Percentiles rank a stretch among this genome's conserved stretches.
These are phyloP conservation scores for Aspergillus ibericus DNA, from an alignment of 2,329 filamentous ascomycete genomes.

Conservation along the genomic window DNA sequence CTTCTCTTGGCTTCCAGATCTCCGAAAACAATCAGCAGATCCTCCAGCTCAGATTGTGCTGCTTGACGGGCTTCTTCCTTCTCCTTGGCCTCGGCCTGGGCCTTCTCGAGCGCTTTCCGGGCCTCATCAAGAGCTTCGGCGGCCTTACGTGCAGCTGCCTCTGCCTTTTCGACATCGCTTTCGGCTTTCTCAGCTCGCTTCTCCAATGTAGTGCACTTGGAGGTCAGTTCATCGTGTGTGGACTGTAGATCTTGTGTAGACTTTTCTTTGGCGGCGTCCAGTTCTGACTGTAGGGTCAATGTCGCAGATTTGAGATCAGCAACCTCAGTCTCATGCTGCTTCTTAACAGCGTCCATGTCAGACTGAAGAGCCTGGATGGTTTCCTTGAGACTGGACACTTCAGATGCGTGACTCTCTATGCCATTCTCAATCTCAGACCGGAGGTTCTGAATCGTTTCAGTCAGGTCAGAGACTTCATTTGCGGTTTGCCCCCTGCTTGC, in stretches of 20 bases:
- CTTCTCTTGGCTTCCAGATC: slow-evolving; percentile 76
- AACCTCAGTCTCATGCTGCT: slow-evolving; percentile 60
- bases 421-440: slow-evolving; percentile 51
- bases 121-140: slow-evolving; percentile 58
- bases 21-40: slow-evolving; percentile 76
- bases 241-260: slow-evolving; percentile 59
- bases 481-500: slow-evolving; percentile 53
- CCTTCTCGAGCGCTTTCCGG: slow-evolving; percentile 32
- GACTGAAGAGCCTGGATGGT: slow-evolving; percentile 59
- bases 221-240: slow-evolving; percentile 52
- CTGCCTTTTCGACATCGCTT: slow-evolving; percentile 26
- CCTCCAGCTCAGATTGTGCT: slow-evolving; percentile 73
- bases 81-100: slow-evolving; percentile 38
- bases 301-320: slow-evolving; percentile 60
- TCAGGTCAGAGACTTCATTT: slow-evolving; percentile 59
- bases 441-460: slow-evolving; percentile 47
- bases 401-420: slow-evolving; percentile 52
- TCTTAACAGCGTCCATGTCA: slow-evolving; percentile 53
- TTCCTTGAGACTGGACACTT: slow-evolving; percentile 57
- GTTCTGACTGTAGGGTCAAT: slow-evolving; percentile 54
- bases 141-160: slow-evolving; percentile 42
- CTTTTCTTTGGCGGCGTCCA: slow-evolving; percentile 51
- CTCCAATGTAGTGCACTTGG: slow-evolving; percentile 48
- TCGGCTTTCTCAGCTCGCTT: slow-evolving; percentile 49
- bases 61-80: slow-evolving; percentile 64